Evolutionary conservation across 148 eudicot species (phyloP).

Genomic region (Diospyros lotus): DNA sequence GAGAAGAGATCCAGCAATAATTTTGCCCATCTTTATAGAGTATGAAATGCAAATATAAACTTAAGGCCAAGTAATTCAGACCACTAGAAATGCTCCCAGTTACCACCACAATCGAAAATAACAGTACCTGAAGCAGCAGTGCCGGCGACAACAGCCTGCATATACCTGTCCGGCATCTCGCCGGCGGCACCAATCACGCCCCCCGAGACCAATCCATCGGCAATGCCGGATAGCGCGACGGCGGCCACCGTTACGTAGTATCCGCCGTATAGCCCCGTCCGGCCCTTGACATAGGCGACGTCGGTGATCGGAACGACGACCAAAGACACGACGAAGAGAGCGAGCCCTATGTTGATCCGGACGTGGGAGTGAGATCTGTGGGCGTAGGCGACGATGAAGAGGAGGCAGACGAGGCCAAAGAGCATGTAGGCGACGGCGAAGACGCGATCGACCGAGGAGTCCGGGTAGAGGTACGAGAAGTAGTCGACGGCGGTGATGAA

Average conservation of each 20-base stretch:
- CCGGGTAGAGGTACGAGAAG: constrained; percentile 44
- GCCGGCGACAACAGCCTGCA: neutral
- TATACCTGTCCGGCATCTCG: constrained; percentile 15
- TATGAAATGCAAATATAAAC: neutral
- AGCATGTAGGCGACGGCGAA: too few species aligned
- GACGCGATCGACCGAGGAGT: too few species aligned
- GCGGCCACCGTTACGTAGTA: constrained; percentile 56
- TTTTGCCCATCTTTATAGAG: neutral
- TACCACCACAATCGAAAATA: too few species aligned
- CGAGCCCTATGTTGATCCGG: constrained; percentile 60
- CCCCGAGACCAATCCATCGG: constrained; percentile 77
- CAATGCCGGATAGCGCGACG: constrained; percentile 50
- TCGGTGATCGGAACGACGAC: constrained; percentile 61
- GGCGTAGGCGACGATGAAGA: too few species aligned
- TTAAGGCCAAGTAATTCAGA: too few species aligned
- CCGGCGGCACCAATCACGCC: constrained; percentile 70
- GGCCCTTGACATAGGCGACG: constrained; percentile 42
- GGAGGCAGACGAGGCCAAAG: too few species aligned
- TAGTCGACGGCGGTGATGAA: constrained; percentile 77
- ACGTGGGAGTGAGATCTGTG: constrained; percentile 21
- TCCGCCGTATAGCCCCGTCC: constrained; percentile 43
- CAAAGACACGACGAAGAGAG: constrained; percentile 42
- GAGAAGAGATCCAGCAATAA: too few species aligned
- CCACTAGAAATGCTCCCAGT: too few species aligned
- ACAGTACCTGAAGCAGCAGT: too few species aligned